Evolutionary conservation across 1,284 basidiomycete genomes (phyloP), one percentile per base, ranked within the genome.

Genomic region (Coniferiporia sulphurascens): DNA sequence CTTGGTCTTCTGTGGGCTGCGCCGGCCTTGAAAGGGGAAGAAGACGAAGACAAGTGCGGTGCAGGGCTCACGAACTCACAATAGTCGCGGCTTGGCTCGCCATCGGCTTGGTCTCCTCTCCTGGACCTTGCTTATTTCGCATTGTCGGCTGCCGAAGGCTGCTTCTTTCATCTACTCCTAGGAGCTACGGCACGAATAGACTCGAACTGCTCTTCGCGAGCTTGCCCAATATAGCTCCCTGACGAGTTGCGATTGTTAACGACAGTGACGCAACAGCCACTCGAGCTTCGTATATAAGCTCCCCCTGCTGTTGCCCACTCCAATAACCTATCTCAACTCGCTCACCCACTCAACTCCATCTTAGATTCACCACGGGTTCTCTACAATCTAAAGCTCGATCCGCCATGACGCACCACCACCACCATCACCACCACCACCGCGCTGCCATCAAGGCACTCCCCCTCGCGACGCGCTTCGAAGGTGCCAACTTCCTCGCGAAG

Each of bases 401-500:
- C 56, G 50, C 5, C 21, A 59, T 59, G 58, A 15, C 58, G 35
- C 52, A 38, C 52, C 52, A 54, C 12, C 35, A 50, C 54, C 27
- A 49, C 22, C 41, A 48, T 27, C 27, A 27, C 27, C 27, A 27
- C 27, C 27, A 27, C 27, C 27, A 27, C 27, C 27, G 27, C 27
- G 27, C 27, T 5, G 27, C 27, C 27, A 27, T 27, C 5, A 27
- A 27, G 27, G 27, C 27, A 5, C 58, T 82, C 59, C 75, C 76
- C 38, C 82, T 85, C 69, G 66, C 73, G 41, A 73, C 77, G 50
- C 73, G 73, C 63, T 61, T 83, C 65, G 66, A 69, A 54, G 65
- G 63, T 52, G 62, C 71, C 51, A 73, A 76, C 38, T 72, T 85
- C 64, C 68, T 83, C 54, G 73, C 76, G 32, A 78, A 77, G 64